Conservation (phyloP, 2,329 filamentous ascomycete species). For the Calonectria honghensis region DNA sequence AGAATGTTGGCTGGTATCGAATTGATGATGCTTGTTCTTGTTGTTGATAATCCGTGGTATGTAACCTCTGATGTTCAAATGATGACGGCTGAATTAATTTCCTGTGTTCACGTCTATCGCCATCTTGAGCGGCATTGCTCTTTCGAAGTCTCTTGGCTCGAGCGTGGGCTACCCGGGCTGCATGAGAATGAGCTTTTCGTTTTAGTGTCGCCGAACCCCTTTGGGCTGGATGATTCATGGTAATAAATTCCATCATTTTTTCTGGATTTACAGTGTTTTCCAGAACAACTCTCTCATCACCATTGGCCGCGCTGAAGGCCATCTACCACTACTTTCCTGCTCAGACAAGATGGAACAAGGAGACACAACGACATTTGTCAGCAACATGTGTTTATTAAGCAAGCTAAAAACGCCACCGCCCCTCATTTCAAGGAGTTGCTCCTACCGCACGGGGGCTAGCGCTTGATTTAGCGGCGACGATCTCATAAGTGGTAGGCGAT, state of each 20-base stretch:
- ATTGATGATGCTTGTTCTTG: background rate
- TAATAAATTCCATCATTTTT: constrained; percentile 38
- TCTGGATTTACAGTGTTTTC: background rate
- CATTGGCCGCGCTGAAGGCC: background rate
- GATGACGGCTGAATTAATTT: background rate
- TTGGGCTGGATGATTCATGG: constrained; percentile 28
- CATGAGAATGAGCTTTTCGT: constrained; percentile 42
- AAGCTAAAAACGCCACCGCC: background rate
- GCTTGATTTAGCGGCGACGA: background rate
- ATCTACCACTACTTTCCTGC: background rate
- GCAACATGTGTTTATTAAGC: constrained; percentile 1
- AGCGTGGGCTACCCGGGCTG: constrained; percentile 41
- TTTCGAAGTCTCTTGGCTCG: constrained; percentile 34
- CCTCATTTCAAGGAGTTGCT: constrained; percentile 42
- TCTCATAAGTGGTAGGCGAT: constrained; percentile 46
- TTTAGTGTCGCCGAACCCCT: constrained; percentile 18
- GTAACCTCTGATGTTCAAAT: background rate
- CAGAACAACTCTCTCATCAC: background rate
- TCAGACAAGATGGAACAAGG: background rate
- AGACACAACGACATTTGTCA: constrained; percentile 36
- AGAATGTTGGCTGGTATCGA: background rate
- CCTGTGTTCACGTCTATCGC: background rate
- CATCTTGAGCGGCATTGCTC: background rate
- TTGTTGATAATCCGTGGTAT: too few relatives aligned
- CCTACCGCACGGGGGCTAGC: constrained; percentile 42